Conservation (phyloP, 169 alveolate species). For the Plasmodium knowlesi region DNA sequence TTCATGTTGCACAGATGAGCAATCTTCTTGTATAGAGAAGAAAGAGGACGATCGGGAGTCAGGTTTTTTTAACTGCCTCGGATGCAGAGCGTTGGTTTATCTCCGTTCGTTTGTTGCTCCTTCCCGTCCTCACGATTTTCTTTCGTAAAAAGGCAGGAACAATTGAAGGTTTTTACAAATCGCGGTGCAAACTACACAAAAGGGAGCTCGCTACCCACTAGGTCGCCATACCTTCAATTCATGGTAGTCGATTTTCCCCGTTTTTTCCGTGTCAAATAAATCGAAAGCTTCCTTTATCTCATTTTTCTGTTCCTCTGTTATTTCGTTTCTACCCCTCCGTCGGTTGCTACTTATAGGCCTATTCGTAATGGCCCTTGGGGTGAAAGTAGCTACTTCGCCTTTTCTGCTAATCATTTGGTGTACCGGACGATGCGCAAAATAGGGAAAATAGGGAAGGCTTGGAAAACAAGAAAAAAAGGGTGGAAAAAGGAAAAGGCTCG, state of each 20-base stretch:
- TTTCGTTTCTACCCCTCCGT: slow-evolving; percentile 79
- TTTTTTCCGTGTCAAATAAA: slow-evolving; percentile 97
- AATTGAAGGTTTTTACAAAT: not conserved
- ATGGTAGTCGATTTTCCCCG: slow-evolving; percentile 96
- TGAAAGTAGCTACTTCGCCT: slow-evolving; percentile 39
- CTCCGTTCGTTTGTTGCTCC: not conserved
- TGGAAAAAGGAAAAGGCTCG: not conserved
- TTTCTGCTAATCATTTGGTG: slow-evolving; percentile 56
- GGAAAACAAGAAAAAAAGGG: not conserved
- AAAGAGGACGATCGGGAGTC: not conserved
- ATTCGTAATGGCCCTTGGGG: slow-evolving; percentile 66
- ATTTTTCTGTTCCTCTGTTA: slow-evolving; percentile 82
- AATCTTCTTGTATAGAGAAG: not conserved
- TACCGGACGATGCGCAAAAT: not conserved
- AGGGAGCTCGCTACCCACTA: not conserved
- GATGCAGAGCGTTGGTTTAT: not conserved
- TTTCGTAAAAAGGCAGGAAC: not conserved
- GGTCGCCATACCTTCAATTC: slow-evolving; percentile 93
- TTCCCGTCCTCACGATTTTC: not conserved
- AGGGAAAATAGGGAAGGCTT: not conserved
- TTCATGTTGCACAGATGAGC: not conserved
- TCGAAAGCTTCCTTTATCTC: slow-evolving; percentile 99
- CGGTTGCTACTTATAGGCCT: slow-evolving; percentile 60
- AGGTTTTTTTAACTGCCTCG: not conserved
- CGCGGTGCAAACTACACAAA: not conserved